Evolutionary conservation across 257 asterid genomes (phyloP).

Genomic region (Solanum gandarillasii): DNA sequence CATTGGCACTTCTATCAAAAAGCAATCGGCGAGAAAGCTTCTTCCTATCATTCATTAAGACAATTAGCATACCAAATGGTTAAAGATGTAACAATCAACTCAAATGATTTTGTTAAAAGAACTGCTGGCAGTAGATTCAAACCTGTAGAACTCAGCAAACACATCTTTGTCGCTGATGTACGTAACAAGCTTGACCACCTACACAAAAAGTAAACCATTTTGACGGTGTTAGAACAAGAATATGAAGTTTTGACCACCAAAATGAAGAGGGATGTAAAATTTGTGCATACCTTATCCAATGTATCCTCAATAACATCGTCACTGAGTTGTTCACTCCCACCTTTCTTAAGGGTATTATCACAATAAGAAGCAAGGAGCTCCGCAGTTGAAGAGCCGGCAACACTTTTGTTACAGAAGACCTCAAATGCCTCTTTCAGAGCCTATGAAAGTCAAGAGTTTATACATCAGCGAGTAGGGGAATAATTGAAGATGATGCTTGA

Average conservation of each 20-base stretch:
- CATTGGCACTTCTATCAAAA: conserved; percentile 31
- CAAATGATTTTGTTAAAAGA: not conserved
- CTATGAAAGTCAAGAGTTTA: conserved; percentile 6
- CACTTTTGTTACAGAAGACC: conserved; percentile 32
- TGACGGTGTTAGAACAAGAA: not conserved
- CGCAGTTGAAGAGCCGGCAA: conserved; percentile 29
- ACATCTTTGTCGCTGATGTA: conserved; percentile 48
- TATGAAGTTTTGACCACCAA: not conserved
- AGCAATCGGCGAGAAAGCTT: conserved; percentile 48
- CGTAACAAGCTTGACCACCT: conserved; percentile 38
- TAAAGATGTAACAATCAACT: not conserved
- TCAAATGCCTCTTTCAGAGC: conserved; percentile 49
- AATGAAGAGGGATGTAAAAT: not conserved
- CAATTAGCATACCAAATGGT: not conserved
- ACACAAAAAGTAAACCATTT: not conserved
- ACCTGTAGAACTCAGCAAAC: conserved; percentile 45
- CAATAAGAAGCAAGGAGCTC: conserved; percentile 39
- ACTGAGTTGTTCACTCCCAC: conserved; percentile 33
- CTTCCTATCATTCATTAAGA: conserved; percentile 21
- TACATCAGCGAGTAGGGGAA: not conserved
- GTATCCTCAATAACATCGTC: conserved; percentile 41
- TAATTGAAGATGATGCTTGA: not conserved
- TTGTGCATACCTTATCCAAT: conserved; percentile 29
- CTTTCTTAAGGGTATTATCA: conserved; percentile 44
- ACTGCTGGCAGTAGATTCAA: not conserved